Percentiles rank a stretch among this genome's conserved stretches.
Conservation (phyloP, 352 stramenopile genomes). For the Pythium insidiosum region DNA sequence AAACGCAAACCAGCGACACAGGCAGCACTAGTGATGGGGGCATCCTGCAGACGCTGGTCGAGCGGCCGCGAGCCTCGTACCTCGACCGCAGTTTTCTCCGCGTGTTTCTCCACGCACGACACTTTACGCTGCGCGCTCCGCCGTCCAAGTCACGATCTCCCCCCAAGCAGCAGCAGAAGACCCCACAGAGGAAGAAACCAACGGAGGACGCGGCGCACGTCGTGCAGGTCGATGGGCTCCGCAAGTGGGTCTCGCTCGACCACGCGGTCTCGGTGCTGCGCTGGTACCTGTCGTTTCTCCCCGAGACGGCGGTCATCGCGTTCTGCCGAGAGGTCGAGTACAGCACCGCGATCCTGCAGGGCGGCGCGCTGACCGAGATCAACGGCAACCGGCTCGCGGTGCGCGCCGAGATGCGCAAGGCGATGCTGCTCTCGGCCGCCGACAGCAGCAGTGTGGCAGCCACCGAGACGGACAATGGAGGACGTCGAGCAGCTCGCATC, state of each 20-base stretch:
- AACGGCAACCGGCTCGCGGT: slow-evolving; percentile 58
- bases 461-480: slow-evolving; percentile 6
- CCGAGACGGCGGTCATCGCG: slow-evolving; percentile 35
- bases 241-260: slow-evolving; percentile 56
- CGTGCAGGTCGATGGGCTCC: slow-evolving; percentile 37
- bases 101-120: slow-evolving; percentile 50
- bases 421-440: slow-evolving; percentile 35
- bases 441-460: slow-evolving; percentile 4
- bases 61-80: slow-evolving; percentile 20
- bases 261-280: slow-evolving; percentile 46
- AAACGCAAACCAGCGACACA: no score
- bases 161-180: no score
- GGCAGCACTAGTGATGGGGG: not conserved
- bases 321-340: slow-evolving; percentile 75
- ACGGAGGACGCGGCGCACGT: slow-evolving; percentile 19
- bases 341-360: slow-evolving; percentile 52
- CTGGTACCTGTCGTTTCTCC: slow-evolving; percentile 57
- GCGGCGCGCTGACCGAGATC: slow-evolving; percentile 35
- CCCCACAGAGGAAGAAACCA: slow-evolving; percentile 2
- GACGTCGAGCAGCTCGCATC: slow-evolving; percentile 22
- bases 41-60: slow-evolving; percentile 7
- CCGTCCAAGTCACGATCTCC: slow-evolving; percentile 5
- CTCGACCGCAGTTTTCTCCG: slow-evolving; percentile 57
- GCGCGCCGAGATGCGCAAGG: slow-evolving; percentile 57
- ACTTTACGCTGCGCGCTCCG: slow-evolving; percentile 29